Percentiles rank a stretch among this genome's conserved stretches.
These are phyloP conservation scores for Linnemannia elongata DNA, from an alignment of 192 early-diverging fungal genomes.

Conservation along the genomic window DNA sequence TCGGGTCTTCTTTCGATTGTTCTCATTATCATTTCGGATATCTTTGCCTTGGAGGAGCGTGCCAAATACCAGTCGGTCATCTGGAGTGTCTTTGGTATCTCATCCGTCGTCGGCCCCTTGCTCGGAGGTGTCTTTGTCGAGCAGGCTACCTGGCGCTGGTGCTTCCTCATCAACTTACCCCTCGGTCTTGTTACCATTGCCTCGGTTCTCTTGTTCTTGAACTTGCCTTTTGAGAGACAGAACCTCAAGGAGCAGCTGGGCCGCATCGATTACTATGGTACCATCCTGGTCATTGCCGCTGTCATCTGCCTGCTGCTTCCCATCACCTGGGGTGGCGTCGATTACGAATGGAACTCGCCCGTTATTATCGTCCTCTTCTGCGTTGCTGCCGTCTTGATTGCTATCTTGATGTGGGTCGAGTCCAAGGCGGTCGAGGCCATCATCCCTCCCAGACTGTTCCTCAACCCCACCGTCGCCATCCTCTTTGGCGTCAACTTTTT, in stretches of 20 bases:
- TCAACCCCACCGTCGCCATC: conserved; percentile 70
- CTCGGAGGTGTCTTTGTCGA: conserved; percentile 90
- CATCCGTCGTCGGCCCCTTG: conserved; percentile 84
- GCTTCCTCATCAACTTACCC: conserved; percentile 90
- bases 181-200: conserved; percentile 75
- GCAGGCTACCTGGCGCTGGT: conserved; percentile 72
- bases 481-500: conserved; percentile 74
- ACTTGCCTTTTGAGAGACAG: conserved; percentile 69
- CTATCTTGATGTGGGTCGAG: conserved; percentile 70
- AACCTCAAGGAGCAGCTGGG: conserved; percentile 68
- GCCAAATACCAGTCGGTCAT: conserved; percentile 88
- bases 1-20: conserved; percentile 81
- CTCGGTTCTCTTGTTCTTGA: conserved; percentile 69
- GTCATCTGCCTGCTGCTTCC: conserved; percentile 76
- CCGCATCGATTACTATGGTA: conserved; percentile 78
- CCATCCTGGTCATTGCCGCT: conserved; percentile 58
- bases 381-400: conserved; percentile 61
- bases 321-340: conserved; percentile 76
- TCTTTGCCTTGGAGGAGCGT: conserved; percentile 83
- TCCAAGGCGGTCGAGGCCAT: conserved; percentile 81
- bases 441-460: conserved; percentile 73
- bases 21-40: conserved; percentile 89
- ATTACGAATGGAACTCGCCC: conserved; percentile 77
- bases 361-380: conserved; percentile 70
- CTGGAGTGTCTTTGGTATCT: conserved; percentile 81